Conservation (phyloP, 768 basidiomycete species). For the Tulasnella sp. region DNA sequence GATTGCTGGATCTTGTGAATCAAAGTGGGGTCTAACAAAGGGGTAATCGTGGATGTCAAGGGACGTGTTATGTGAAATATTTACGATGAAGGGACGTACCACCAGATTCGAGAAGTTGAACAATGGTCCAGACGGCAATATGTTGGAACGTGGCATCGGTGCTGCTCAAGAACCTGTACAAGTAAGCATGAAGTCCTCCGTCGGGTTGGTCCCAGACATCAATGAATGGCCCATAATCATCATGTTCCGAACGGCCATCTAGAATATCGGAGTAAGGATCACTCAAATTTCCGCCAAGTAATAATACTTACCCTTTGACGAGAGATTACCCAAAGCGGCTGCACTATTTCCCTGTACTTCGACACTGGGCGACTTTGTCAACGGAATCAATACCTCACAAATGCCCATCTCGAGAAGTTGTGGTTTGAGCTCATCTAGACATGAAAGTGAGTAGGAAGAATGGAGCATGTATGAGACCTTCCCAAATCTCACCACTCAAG, state of each 20-base stretch:
- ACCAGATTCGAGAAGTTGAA: conserved; percentile 92
- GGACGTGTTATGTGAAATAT: not conserved
- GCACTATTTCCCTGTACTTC: conserved; percentile 99
- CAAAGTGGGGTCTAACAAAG: conserved; percentile 59
- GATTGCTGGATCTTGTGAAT: conserved; percentile 85
- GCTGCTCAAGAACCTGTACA: conserved; percentile 86
- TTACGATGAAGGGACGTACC: conserved; percentile 33
- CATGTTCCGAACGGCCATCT: conserved; percentile 64
- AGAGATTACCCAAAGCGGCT: conserved; percentile 92
- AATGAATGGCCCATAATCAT: conserved; percentile 94
- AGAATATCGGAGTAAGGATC: not conserved
- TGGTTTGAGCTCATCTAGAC: conserved; percentile 88
- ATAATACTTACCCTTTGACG: conserved; percentile 69
- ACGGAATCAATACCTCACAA: conserved; percentile 89
- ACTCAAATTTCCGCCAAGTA: not conserved
- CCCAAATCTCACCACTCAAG: conserved; percentile 53
- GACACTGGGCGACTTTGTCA: conserved; percentile 90
- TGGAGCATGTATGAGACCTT: not conserved
- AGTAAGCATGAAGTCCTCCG: conserved; percentile 90
- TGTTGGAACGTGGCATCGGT: conserved; percentile 97
- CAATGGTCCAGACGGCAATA: conserved; percentile 99
- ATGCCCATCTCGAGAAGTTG: conserved; percentile 97
- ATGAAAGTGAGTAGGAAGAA: not conserved
- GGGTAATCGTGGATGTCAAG: not conserved
- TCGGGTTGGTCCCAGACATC: conserved; percentile 98